A percentile compares a stretch with the other conserved stretches of the same genome.
Conservation (phyloP, 2,329 filamentous ascomycete genomes). For the Zymoseptoria pseudotritici region DNA sequence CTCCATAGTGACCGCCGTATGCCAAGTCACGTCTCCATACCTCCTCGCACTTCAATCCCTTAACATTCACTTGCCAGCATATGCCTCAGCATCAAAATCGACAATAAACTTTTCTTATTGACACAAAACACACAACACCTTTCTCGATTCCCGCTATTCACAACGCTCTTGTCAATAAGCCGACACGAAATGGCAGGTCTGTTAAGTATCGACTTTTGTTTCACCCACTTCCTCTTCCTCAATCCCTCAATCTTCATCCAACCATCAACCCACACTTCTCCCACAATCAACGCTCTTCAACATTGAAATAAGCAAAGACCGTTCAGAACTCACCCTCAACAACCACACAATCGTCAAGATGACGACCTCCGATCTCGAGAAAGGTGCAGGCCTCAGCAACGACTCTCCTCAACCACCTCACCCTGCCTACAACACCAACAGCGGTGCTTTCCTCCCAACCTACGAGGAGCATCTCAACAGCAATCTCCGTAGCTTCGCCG, state of each 20-base stretch:
- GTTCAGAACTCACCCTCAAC: background rate
- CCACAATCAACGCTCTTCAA: background rate
- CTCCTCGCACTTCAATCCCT: background rate
- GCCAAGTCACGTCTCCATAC: no score
- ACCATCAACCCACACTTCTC: background rate
- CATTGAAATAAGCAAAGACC: background rate
- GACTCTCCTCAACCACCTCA: background rate
- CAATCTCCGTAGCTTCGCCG: slow-evolving; percentile 5
- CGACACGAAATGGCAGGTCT: background rate
- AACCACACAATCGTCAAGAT: background rate
- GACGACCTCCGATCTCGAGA: slow-evolving; percentile 6
- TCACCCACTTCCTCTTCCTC: background rate
- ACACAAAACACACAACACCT: background rate
- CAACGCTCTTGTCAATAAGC: slow-evolving; percentile 3
- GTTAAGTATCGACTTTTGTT: background rate
- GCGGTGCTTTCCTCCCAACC: slow-evolving; percentile 5
- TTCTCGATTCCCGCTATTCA: background rate
- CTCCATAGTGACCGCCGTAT: no score
- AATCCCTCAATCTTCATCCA: background rate
- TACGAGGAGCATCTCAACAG: slow-evolving; percentile 13
- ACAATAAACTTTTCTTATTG: background rate
- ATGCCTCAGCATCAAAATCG: background rate
- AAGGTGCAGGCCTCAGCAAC: slow-evolving; percentile 3
- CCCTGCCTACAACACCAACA: background rate
- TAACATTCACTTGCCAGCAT: background rate